Percentiles rank a stretch among this genome's conserved stretches.
Evolutionary conservation across 1,284 basidiomycete genomes (phyloP).

Genomic region (Anthracocystis setariae): DNA sequence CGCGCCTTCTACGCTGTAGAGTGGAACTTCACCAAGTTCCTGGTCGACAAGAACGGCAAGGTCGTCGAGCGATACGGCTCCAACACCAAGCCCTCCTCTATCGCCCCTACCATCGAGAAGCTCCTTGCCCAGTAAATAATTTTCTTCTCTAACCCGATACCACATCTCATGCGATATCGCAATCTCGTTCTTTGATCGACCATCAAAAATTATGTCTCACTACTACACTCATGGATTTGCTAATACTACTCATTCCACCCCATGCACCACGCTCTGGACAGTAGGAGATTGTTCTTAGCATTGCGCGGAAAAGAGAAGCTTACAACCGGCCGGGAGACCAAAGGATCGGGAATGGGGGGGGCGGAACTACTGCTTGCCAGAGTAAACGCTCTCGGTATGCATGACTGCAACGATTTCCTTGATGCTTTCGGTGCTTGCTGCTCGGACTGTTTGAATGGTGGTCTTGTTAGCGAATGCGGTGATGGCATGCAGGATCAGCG

Average conservation of each 20-base stretch:
- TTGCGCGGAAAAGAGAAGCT: too few relatives aligned
- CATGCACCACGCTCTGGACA: neutral
- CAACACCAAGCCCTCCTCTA: slow-evolving; percentile 77
- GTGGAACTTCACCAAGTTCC: slow-evolving; percentile 71
- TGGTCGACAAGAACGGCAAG: slow-evolving; percentile 72
- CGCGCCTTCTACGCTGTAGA: slow-evolving; percentile 61
- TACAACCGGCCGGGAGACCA: too few relatives aligned
- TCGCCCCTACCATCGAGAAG: slow-evolving; percentile 77
- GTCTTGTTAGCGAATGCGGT: slow-evolving; percentile 46
- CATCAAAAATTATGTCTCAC: slow-evolving; percentile 15
- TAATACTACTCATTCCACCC: slow-evolving; percentile 14
- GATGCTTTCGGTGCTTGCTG: slow-evolving; percentile 39
- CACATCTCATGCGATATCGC: neutral
- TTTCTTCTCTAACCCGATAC: neutral
- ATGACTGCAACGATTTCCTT: slow-evolving; percentile 45
- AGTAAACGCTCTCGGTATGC: slow-evolving; percentile 45
- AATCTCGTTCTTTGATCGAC: neutral
- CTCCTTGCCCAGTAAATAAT: slow-evolving; percentile 45
- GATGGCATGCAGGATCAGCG: slow-evolving; percentile 25
- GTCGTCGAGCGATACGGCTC: slow-evolving; percentile 82
- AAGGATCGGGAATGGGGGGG: neutral
- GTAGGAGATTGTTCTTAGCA: slow-evolving; percentile 3
- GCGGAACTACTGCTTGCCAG: slow-evolving; percentile 22
- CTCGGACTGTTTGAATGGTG: slow-evolving; percentile 40
- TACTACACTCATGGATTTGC: slow-evolving; percentile 8